Base-by-base conservation (phyloP, 2,329 filamentous ascomycete species). In the Ploettnerulaceae sp. region DNA sequence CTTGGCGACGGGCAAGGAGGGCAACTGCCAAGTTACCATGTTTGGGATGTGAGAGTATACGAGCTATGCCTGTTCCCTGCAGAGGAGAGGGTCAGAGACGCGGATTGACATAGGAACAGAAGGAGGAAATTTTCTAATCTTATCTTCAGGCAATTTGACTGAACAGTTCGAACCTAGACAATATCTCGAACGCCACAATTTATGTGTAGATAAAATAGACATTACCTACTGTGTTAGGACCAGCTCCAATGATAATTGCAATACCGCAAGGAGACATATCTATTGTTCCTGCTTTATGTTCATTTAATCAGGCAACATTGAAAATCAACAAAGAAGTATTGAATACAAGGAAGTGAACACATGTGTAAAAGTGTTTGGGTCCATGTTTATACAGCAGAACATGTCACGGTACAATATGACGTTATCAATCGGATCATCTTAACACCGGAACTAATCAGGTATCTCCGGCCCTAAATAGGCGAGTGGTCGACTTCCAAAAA, bases 21-120 rank as follows among this genome's bases (percentile, higher is more conserved):
- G 75, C 75, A 7, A 79, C 71, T 18, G 75, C 75, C 36, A 77
- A 66, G 57, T 79, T 78, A 25, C 75, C 75, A 22, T 76, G 70
- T 0, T 66, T 63, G 4, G 75, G 71, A 29, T 79, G 70, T 2
- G 75, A 72, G 29, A 79, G 70, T 26, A 77, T 69, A 15, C 74
- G 68, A 17, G 74, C 73, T n/a, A 80, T 79, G 32, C 76, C 76
- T 8, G 72, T 71, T 8, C 74, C 74, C 64, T 74, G 61, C 12
- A 18, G 31, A n/a, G 56, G 61, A 7, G 9, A 31, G 20, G 24
- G 24, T 34, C 14, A 31, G 28, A 29, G 21, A 22, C 24, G 24
- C 26, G 21, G 24, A 6, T 12, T n/a, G 11, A 18, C 18, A 20
- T 29, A 20, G 7, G 17, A 14, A 17, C 18, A 15, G 12, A 18